Base-by-base conservation (phyloP, 2,329 filamentous ascomycete genomes). In the Aspergillus eucalypticola region DNA sequence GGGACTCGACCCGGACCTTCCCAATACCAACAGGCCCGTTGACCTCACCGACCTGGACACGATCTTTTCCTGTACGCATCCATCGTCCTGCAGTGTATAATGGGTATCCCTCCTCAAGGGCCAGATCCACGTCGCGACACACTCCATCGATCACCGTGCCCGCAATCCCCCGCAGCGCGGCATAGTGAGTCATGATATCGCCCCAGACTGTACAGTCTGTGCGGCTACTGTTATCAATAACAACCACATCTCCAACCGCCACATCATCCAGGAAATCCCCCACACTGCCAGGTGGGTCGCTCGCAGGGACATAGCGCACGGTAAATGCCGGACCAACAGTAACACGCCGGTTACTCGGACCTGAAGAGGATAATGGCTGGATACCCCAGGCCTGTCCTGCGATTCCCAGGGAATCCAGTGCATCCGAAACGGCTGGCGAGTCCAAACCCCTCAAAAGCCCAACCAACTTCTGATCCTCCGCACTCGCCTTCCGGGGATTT, bases 161-260 rank as follows among this genome's bases (percentile, higher is more conserved):
- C 10, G 69, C 67, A 56, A 74, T 66, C 5, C 66, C 69, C 41
- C 69, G 66, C 2, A 73, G 32, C 2, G 70, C 69, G 2, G 73
- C 71, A 17, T 74, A 75, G 54, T 75, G 71, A 0, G 73, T 75
- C 71, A 75, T 74, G 1, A 74, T 75, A 57, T 75, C 73, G 1
- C 73, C 73, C 73, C 73, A 75, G 5, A 75, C 70, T 2, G 73
- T 75, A 17, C 73, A 75, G 29, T 75, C 71, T 0, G 65, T 75
- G 32, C 73, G 72, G 15, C 72, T 70, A 3, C 67, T 65, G 13
- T 75, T 75, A 50, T 74, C 72, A 32, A 75, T 75, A 1, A 75
- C 71, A 0, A 75, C 66, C 0, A 75, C 50, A 56, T 75, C 72
- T 0, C 71, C 67, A 5, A 54, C 29, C 5, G 70, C 70, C 15